phyloP scores from a whole-genome alignment of 148 eudicot genomes.

The Drosera capensis region DNA sequence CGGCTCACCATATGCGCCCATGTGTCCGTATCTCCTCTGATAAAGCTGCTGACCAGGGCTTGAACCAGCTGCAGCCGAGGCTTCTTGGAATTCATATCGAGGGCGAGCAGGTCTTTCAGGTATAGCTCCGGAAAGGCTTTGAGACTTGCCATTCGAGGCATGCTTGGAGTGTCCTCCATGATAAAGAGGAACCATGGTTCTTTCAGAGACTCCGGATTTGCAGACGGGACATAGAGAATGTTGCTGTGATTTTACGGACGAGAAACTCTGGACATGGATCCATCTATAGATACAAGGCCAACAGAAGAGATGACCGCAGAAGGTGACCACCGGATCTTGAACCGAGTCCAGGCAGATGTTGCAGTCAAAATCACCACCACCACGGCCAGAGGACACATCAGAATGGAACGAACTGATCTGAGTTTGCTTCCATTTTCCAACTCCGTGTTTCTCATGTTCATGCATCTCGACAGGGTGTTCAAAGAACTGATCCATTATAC shows the following conservation, averaged over 20 bases:
- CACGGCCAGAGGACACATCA: too few relatives aligned
- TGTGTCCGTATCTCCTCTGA: slow-evolving; percentile 6
- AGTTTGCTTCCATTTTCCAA: too few relatives aligned
- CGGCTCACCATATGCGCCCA: background rate
- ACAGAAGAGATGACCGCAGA: slow-evolving; percentile 89
- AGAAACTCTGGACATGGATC: slow-evolving; percentile 31
- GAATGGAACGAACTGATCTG: too few relatives aligned
- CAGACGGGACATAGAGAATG: slow-evolving; percentile 78
- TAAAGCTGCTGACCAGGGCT: slow-evolving; percentile 11
- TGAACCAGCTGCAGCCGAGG: background rate
- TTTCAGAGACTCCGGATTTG: slow-evolving; percentile 43
- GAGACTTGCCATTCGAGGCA: slow-evolving; percentile 11
- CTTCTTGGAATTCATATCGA: slow-evolving; percentile 11
- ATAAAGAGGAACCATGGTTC: slow-evolving; percentile 58
- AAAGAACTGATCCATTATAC: too few relatives aligned
- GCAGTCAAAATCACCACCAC: slow-evolving; percentile 85
- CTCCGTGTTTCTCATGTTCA: too few relatives aligned
- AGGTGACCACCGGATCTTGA: slow-evolving; percentile 70
- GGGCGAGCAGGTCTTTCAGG: slow-evolving; percentile 54
- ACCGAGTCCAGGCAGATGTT: slow-evolving; percentile 72
- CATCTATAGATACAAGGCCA: slow-evolving; percentile 95
- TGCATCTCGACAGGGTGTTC: too few relatives aligned
- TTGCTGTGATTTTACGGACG: slow-evolving; percentile 14
- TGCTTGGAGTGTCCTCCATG: slow-evolving; percentile 30
- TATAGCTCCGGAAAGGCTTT: slow-evolving; percentile 15